A percentile compares a stretch with the other conserved stretches of the same genome.
Conservation (phyloP, 345 rosid species). For the Brassica napus region DNA sequence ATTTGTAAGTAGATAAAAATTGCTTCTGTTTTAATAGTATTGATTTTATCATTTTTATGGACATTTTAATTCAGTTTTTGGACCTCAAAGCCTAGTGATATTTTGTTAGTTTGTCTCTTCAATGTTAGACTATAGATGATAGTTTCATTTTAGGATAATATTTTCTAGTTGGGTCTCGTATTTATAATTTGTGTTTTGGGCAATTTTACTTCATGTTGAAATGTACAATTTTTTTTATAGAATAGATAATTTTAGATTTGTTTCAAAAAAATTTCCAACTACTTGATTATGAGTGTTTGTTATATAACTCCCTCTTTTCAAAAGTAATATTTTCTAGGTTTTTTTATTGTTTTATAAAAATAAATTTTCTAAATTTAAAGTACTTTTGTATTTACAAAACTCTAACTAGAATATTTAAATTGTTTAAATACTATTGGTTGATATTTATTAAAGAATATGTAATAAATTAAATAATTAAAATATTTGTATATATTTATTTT, state of each 20-base stretch:
- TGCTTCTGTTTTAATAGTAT: no score
- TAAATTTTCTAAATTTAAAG: neutral
- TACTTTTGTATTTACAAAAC: neutral
- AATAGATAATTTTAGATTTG: neutral
- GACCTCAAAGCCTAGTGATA: neutral
- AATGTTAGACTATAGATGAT: neutral
- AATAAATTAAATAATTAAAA: no score
- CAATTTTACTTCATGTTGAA: neutral
- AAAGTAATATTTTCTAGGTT: no score
- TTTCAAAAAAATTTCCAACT: neutral
- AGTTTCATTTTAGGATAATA: neutral
- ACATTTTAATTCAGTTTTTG: neutral
- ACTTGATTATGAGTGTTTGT: neutral
- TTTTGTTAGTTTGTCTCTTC: conserved; percentile 9
- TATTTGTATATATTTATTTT: no score
- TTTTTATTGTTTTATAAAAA: no score
- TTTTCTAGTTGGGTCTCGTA: neutral
- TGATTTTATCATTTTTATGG: neutral
- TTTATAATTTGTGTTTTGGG: neutral
- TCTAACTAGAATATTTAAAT: neutral
- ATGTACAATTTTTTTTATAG: neutral
- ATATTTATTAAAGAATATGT: no score
- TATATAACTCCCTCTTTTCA: neutral
- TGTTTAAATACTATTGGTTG: no score
- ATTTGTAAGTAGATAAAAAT: no score